Evolutionary conservation across 2,329 filamentous ascomycete genomes (phyloP), one percentile per base, ranked within the genome.

Genomic region (Monosporascus sp.): DNA sequence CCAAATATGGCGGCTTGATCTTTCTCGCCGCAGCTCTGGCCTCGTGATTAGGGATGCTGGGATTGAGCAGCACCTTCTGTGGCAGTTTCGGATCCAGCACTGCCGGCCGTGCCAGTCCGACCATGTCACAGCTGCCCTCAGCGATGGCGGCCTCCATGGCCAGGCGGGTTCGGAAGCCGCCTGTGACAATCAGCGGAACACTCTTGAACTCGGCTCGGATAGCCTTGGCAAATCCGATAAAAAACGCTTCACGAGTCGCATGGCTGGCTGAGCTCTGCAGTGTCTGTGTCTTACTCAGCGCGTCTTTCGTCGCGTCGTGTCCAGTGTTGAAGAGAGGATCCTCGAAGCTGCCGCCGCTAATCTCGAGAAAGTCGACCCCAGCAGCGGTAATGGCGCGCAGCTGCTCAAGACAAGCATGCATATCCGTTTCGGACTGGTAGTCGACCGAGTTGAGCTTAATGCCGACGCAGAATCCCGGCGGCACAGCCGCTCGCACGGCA

Each of bases 321-420:
- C n/a, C n/a, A n/a, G n/a, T n/a, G n/a, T n/a, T n/a, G n/a, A n/a
- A n/a, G n/a, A n/a, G n/a, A n/a, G 79, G 78, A 52, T 83, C 69
- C 57, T 83, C 80, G 54, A 77, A 83, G 0, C 63, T 77, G 0
- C 85, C 85, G 0, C 85, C 85, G 31, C 77, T 82, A 36, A 88
- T 76, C 65, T 89, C 84, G 2, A 88, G 67, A 57, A 87, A 87
- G 65, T 88, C 85, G 1, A 88, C 67, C 5, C 72, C 80, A 38
- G 70, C 74, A 3, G 67, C 38, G 6, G 27, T 37, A 31, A 49
- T 49, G 17, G 25, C 62, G 6, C 68, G 63, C 17, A 85, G 70
- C 64, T 88, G 84, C 51, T 80, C 75, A 37, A 88, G 69, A 25
- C 74, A 79, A n/a, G 8, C n/a, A 7, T 37, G 34, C 7, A 37